Conservation (phyloP, 78 protist species). For the Cavenderia fasciculata region DNA sequence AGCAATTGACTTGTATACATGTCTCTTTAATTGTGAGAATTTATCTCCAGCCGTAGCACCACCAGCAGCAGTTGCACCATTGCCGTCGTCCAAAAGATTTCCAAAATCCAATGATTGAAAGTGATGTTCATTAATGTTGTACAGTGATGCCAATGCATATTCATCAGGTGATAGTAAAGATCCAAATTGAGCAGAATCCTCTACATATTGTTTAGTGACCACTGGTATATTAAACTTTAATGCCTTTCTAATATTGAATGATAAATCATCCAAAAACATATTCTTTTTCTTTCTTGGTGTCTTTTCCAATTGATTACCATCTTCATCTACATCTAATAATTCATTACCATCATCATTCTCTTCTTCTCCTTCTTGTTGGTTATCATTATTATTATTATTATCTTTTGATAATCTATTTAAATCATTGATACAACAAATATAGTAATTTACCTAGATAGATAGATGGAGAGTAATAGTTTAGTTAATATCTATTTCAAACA, state of each 20-base stretch:
- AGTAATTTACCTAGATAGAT: constrained; percentile 11
- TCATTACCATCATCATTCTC: neutral
- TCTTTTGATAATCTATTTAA: constrained; percentile 13
- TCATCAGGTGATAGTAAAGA: constrained; percentile 17
- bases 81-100: neutral
- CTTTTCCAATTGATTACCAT: neutral
- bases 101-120: constrained; percentile 52
- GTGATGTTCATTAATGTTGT: constrained; percentile 66
- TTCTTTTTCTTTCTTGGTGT: neutral
- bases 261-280: constrained; percentile 26
- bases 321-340: neutral
- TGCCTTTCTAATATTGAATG: constrained; percentile 52
- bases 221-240: constrained; percentile 56
- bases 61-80: neutral
- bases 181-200: constrained; percentile 32
- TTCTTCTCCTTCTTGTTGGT: neutral
- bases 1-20: neutral
- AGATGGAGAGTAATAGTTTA: neutral
- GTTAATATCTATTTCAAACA: no score
- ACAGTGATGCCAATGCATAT: constrained; percentile 43
- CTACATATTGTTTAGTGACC: constrained; percentile 30
- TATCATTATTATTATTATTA: neutral
- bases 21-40: neutral
- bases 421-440: constrained; percentile 44
- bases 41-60: neutral